Evolutionary conservation across 495 filamentous ascomycete genomes (phyloP).

Genomic region (Annulohypoxylon bovei): DNA sequence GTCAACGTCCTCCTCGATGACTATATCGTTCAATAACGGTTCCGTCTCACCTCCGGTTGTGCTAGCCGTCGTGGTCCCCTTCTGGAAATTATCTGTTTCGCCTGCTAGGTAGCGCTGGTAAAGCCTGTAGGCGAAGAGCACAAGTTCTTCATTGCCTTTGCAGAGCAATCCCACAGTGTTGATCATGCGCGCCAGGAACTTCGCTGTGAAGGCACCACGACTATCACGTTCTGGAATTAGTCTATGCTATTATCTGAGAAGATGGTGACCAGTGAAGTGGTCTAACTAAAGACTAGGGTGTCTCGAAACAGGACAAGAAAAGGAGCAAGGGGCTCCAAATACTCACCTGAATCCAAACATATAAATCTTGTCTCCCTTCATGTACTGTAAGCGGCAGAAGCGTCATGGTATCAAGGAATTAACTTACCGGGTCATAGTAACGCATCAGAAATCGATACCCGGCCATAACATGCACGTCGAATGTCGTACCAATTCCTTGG

Average conservation of each 20-base stretch:
- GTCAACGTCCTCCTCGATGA: conserved; percentile 31
- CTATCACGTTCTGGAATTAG: no score
- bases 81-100: conserved; percentile 39
- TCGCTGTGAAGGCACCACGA: conserved; percentile 61
- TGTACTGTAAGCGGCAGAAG: conserved; percentile 13
- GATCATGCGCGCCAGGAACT: conserved; percentile 60
- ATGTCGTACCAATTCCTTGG: conserved; percentile 53
- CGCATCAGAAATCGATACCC: conserved; percentile 61
- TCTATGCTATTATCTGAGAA: not conserved
- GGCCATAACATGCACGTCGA: conserved; percentile 57
- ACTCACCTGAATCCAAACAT: conserved; percentile 57
- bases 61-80: not conserved
- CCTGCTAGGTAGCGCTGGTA: conserved; percentile 41
- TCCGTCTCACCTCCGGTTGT: conserved; percentile 27
- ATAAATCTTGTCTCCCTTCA: conserved; percentile 54
- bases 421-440: conserved; percentile 47
- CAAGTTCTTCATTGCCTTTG: conserved; percentile 59
- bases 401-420: not conserved
- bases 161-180: conserved; percentile 56
- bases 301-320: not conserved
- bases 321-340: not conserved
- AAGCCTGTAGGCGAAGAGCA: conserved; percentile 41
- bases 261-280: not conserved
- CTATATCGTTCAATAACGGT: conserved; percentile 46
- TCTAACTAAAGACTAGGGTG: not conserved